Conservation (phyloP, 495 filamentous ascomycete species). For the Podospora bellae-mahoneyi region DNA sequence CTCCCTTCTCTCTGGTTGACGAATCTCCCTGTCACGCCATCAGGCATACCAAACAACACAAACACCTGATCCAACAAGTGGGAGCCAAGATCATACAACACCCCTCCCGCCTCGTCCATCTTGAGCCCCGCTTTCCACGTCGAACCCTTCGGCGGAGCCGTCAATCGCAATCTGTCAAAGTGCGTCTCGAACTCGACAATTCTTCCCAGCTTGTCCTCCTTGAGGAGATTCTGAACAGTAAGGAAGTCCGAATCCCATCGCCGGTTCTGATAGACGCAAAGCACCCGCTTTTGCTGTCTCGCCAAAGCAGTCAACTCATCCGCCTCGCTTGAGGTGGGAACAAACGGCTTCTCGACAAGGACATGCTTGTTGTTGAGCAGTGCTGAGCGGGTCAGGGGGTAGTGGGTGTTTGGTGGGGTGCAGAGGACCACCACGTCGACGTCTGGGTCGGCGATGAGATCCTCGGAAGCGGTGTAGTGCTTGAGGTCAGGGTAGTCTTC, state of each 20-base stretch:
- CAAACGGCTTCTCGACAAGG: slow-evolving; percentile 87
- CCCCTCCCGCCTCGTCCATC: slow-evolving; percentile 62
- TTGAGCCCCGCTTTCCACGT: slow-evolving; percentile 67
- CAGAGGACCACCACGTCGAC: slow-evolving; percentile 73
- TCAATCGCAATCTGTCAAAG: slow-evolving; percentile 74
- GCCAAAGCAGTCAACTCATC: slow-evolving; percentile 65
- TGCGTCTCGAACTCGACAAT: slow-evolving; percentile 75
- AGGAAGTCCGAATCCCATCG: slow-evolving; percentile 84
- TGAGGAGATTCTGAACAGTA: slow-evolving; percentile 62
- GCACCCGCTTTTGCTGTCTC: slow-evolving; percentile 53
- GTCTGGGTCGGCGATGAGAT: slow-evolving; percentile 60
- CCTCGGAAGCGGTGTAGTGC: slow-evolving; percentile 57
- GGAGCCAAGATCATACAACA: slow-evolving; percentile 77
- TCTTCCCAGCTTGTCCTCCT: slow-evolving; percentile 55
- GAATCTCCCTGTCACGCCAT: slow-evolving; percentile 64
- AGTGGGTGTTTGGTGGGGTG: slow-evolving; percentile 75
- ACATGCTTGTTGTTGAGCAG: slow-evolving; percentile 78
- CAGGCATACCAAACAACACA: slow-evolving; percentile 72
- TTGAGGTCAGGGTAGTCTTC: slow-evolving; percentile 66
- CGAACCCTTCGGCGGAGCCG: slow-evolving; percentile 37
- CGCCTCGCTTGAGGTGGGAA: slow-evolving; percentile 68
- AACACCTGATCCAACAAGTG: slow-evolving; percentile 82
- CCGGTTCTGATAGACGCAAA: slow-evolving; percentile 88
- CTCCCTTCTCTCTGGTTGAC: slow-evolving; percentile 58
- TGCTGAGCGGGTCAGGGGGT: slow-evolving; percentile 58